Base-by-base conservation (phyloP, 2,329 filamentous ascomycete species). In the Trichoderma harzianum region DNA sequence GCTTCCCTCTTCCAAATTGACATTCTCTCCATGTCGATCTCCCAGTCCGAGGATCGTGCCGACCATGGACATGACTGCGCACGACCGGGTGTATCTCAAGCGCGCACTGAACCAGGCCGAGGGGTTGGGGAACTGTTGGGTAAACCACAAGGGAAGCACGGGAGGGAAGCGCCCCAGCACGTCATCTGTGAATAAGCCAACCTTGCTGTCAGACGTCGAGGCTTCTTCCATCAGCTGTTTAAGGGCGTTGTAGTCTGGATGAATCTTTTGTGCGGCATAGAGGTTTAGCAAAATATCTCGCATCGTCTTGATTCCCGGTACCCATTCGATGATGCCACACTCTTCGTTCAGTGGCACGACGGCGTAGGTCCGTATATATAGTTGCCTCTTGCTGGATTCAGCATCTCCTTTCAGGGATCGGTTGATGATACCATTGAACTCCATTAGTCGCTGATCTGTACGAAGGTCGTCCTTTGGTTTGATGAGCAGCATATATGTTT, bases 51-150 rank as follows among this genome's bases (percentile, higher is more conserved):
- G 88, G 63, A 98, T 95, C 71, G 97, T 97, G 64, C 96, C 96
- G 5, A 97, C 94, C 89, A 99, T 99, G n/a, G 94, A 97, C 95
- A 99, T 99, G 75, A 99, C 96, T 12, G 97, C 96, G 77, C 93
- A 95, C 1, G 96, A 97, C 5, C 96, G 90, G 2, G 96, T 97
- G 82, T 98, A 99, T 61, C 91, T 89, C 58, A 98, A 86, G 8
- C 96, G 90, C 11, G 95, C 95, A 3, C 90, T 88, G 80, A 99
- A 97, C 96, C 96, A 99, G 1, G 91, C 87, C 14, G 93, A 93
- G 5, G 97, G 95, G 78, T 97, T 94, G 0, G 96, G 94, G 79
- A 98, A 99, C 76, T 94, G 94, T 76, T 97, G 93, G 24, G 96
- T 90, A 81, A 99, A 99, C 96, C 96, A 99, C 74, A 95, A 89